Evolutionary conservation across 2,329 filamentous ascomycete genomes (phyloP), one percentile per base, ranked within the genome.

Genomic region (Tolypocladium endophyticum): DNA sequence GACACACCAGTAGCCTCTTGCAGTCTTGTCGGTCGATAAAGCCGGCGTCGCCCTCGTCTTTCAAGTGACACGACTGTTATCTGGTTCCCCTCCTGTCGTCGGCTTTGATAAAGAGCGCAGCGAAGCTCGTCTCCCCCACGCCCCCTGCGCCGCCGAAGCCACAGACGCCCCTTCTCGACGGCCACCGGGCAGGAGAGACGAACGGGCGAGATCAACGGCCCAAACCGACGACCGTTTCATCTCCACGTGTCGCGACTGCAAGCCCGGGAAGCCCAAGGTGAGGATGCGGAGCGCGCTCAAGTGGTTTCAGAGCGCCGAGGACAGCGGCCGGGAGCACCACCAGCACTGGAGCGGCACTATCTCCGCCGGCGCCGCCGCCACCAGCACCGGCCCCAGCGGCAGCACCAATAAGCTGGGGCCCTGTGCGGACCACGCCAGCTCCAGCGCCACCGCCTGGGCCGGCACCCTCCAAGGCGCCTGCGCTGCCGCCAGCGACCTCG

Each of bases 221-320:
- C 3, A 14, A 9, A 3, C 35, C 35, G 12, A 52, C 47, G 18
- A 7, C 12, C 30, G 30, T 35, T 35, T 35, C 50, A 18, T n/a
- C 50, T n/a, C 50, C 50, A 53, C 30, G 50, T n/a, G 50, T 23
- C n/a, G 18, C 1, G 11, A 28, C 11, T 3, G 50, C 20, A 33
- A 16, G 16, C 16, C 25, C 14, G 25, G 8, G 47, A 30, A 52
- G 47, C 25, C 28, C 2, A 28, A 6, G 9, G 25, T 28, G 16
- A 58, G 47, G 1, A 60, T 60, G 59, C 59, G 62, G 55, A 66
- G 59, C 60, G 60, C 65, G 56, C 56, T 68, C 62, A 65, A 57
- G 57, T 69, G 69, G 70, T 66, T 69, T 61, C 68, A 70, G 62
- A 68, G 63, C 63, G 58, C 64, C 61, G 63, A 67, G 59, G 64